These are phyloP conservation scores for Massariosphaeria phaeospora DNA, from an alignment of 495 filamentous ascomycete species.

Conservation along the genomic window DNA sequence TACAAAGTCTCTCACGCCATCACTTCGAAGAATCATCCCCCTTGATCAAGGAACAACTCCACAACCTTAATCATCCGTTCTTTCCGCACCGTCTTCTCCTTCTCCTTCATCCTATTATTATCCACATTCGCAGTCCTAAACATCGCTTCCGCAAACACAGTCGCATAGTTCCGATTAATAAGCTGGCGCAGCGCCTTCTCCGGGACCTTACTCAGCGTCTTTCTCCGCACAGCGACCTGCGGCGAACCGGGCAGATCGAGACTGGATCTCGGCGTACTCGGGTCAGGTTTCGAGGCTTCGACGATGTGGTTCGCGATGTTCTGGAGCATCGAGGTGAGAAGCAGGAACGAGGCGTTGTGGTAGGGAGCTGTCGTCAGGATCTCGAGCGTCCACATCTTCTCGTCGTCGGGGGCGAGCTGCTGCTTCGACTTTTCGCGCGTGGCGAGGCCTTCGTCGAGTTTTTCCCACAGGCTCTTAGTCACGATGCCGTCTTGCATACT, in stretches of 20 bases:
- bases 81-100: conserved; percentile 18
- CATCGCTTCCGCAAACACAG: conserved; percentile 30
- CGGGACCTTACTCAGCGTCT: conserved; percentile 32
- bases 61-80: conserved; percentile 30
- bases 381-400: conserved; percentile 65
- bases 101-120: conserved; percentile 27
- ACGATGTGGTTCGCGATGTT: conserved; percentile 34
- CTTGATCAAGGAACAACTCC: conserved; percentile 30
- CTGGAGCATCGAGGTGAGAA: conserved; percentile 71
- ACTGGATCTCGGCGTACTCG: conserved; percentile 24
- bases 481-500: conserved; percentile 73
- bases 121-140: conserved; percentile 11
- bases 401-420: conserved; percentile 54
- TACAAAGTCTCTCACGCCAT: no score
- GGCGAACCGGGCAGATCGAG: conserved; percentile 30
- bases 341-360: conserved; percentile 81
- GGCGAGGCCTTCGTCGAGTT: conserved; percentile 60
- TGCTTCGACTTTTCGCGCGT: conserved; percentile 47
- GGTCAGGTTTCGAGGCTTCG: conserved; percentile 21
- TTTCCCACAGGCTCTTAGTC: conserved; percentile 60
- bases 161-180: conserved; percentile 31
- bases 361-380: conserved; percentile 63
- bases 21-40: no score
- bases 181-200: conserved; percentile 34
- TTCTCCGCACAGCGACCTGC: conserved; percentile 23